Base-by-base conservation (phyloP, 441 rosid species). In the Syzygium malaccense region DNA sequence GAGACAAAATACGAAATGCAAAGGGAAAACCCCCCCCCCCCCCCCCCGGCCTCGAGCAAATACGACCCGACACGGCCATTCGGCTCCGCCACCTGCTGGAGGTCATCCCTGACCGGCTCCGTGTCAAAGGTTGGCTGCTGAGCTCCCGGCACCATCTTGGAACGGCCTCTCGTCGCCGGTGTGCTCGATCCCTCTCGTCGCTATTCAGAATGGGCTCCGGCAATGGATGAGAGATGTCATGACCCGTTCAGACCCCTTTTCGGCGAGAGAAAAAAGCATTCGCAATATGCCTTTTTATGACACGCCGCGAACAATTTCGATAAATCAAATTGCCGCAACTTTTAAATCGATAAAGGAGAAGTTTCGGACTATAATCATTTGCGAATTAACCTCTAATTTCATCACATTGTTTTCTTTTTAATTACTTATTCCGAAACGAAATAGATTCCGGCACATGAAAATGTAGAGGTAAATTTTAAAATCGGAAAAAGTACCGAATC, bases 1-100 rank as follows among this genome's bases (percentile, higher is more conserved):
- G 28, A 71, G 80, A 37, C 49, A 0, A 37, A 71, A 5, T 0
- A 5, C 1, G 25, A 32, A 32, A 32, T 32, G 25, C 20, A 8
- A 30, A 7, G 20, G 17, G 75, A 4, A 8, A 4, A 9, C 23
- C 79, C 41, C 26, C 33, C 8, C n/a, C n/a, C 45, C 45, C 1
- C 45, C 45, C n/a, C n/a, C n/a, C n/a, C n/a, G n/a, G n/a, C n/a
- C 8, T 5, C 45, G 45, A 0, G 6, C 26, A 4, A 18, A 4
- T 19, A 33, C 14, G 4, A 11, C 14, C 79, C 4, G 48, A 6
- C 13, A 1, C 14, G 26, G 48, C 20, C 8, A 18, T 32, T 18
- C 10, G 19, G 37, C 32, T n/a, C 71, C 20, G 19, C 71, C 11
- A 33, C n/a, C 33, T 26, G 4, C 13, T 4, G 3, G 13, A 11